A percentile compares a stretch with the other conserved stretches of the same genome.
phyloP scores from a whole-genome alignment of 352 stramenopile species.

The Phytophthora fragariaefolia region DNA sequence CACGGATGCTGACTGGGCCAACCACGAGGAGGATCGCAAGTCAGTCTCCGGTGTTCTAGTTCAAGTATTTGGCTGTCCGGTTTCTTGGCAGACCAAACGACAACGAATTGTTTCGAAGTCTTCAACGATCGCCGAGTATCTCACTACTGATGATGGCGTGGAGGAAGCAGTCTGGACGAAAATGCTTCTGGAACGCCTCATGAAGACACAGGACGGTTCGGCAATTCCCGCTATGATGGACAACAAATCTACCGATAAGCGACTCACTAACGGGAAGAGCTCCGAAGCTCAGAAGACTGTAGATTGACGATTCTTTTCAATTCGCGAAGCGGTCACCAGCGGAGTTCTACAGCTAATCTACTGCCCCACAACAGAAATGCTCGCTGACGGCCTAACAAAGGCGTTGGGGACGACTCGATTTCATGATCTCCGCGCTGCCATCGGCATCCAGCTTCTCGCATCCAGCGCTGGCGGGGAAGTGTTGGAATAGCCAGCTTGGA shows the following conservation, averaged over 20 bases:
- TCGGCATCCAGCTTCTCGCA: not conserved
- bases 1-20: not conserved
- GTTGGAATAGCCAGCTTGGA: not conserved
- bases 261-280: not conserved
- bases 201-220: not conserved
- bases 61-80: not conserved
- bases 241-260: not conserved
- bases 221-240: not conserved
- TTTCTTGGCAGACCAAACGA: not conserved
- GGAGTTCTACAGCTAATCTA: not conserved
- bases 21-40: not conserved
- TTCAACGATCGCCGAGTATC: not conserved
- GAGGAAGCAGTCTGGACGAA: not conserved
- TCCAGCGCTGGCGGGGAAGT: not conserved
- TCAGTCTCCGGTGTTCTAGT: not conserved
- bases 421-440: not conserved
- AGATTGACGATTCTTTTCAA: not conserved
- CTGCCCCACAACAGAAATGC: not conserved
- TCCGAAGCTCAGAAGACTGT: not conserved
- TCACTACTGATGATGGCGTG: not conserved
- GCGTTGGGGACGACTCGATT: not conserved
- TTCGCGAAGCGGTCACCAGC: not conserved
- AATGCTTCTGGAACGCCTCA: not conserved
- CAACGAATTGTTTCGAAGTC: not conserved
- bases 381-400: not conserved